These are phyloP conservation scores for Wallacemonas sp. DNA, from an alignment of 208 protist genomes.

Conservation along the genomic window DNA sequence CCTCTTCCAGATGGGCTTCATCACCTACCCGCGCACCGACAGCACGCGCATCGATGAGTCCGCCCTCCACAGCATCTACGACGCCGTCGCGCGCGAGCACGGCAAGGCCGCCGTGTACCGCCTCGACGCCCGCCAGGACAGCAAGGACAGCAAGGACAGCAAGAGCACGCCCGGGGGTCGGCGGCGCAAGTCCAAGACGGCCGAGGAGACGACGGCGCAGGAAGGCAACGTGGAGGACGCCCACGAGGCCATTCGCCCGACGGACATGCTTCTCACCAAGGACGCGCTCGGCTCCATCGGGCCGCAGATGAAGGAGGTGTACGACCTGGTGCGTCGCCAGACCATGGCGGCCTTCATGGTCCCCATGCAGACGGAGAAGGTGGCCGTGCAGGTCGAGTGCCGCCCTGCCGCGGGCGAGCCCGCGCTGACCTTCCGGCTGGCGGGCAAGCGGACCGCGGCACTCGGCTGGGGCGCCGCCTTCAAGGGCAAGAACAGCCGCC, in stretches of 20 bases:
- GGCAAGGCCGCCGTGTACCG: slow-evolving; percentile 95
- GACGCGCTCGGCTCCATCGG: slow-evolving; percentile 62
- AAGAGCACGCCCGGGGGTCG: slow-evolving; percentile 85
- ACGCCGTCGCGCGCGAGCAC: slow-evolving; percentile 97
- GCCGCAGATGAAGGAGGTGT: slow-evolving; percentile 61
- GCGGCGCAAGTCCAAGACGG: slow-evolving; percentile 12
- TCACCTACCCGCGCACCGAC: slow-evolving; percentile 92
- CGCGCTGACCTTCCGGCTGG: slow-evolving; percentile 55
- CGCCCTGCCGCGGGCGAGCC: slow-evolving; percentile 44
- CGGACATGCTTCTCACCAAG: slow-evolving; percentile 70
- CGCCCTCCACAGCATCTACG: slow-evolving; percentile 98
- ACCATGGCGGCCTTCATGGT: slow-evolving; percentile 88
- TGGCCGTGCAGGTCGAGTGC: slow-evolving; percentile 54
- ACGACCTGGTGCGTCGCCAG: slow-evolving; percentile 81
- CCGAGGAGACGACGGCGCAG: background rate
- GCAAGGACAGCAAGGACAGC: slow-evolving; percentile 91
- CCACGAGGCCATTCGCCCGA: slow-evolving; percentile 92
- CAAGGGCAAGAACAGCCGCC: slow-evolving; percentile 28
- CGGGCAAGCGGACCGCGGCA: slow-evolving; percentile 73
- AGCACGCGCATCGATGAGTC: slow-evolving; percentile 87
- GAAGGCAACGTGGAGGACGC: slow-evolving; percentile 87
- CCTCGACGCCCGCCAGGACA: slow-evolving; percentile 33
- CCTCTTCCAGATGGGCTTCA: slow-evolving; percentile 89
- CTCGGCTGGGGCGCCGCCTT: slow-evolving; percentile 84
- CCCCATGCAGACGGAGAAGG: slow-evolving; percentile 71